phyloP scores from a whole-genome alignment of 768 basidiomycete genomes.

The Rhodotorula taiwanensis region DNA sequence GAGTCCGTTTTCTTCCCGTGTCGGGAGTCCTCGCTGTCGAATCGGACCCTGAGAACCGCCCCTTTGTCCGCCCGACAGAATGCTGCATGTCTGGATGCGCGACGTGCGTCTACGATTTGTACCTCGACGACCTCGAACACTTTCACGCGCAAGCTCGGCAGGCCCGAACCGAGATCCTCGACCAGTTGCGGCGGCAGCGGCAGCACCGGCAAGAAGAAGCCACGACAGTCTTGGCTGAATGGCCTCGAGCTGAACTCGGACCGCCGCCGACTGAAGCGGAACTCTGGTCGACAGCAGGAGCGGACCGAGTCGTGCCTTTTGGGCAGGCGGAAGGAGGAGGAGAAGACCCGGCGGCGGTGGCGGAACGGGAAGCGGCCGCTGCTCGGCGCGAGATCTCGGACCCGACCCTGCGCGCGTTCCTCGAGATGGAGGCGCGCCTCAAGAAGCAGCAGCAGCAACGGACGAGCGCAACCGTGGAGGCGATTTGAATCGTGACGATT shows the following conservation, averaged over 20 bases:
- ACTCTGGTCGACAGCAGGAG: too few relatives aligned
- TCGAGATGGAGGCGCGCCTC: constrained; percentile 31
- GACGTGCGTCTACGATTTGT: constrained; percentile 27
- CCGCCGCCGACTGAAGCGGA: too few relatives aligned
- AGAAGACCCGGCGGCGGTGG: background rate
- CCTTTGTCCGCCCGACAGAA: constrained; percentile 1
- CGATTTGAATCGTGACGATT: too few relatives aligned
- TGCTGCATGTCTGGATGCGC: constrained; percentile 35
- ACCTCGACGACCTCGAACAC: constrained; percentile 20
- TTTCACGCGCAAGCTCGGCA: background rate
- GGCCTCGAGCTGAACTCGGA: too few relatives aligned
- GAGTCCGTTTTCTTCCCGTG: background rate
- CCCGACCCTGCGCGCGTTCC: constrained; percentile 13
- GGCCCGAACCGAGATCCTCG: background rate
- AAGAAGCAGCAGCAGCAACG: background rate
- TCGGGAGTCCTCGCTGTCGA: too few relatives aligned
- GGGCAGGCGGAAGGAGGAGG: too few relatives aligned
- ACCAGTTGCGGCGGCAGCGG: background rate
- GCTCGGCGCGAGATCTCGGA: too few relatives aligned
- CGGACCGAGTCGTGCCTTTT: too few relatives aligned
- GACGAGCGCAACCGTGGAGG: background rate
- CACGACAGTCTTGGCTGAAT: background rate
- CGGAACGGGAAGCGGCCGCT: background rate
- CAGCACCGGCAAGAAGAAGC: background rate
- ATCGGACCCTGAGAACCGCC: background rate